Base-by-base conservation (phyloP, 164 flowering plant species). In the Aristolochia fimbriata region DNA sequence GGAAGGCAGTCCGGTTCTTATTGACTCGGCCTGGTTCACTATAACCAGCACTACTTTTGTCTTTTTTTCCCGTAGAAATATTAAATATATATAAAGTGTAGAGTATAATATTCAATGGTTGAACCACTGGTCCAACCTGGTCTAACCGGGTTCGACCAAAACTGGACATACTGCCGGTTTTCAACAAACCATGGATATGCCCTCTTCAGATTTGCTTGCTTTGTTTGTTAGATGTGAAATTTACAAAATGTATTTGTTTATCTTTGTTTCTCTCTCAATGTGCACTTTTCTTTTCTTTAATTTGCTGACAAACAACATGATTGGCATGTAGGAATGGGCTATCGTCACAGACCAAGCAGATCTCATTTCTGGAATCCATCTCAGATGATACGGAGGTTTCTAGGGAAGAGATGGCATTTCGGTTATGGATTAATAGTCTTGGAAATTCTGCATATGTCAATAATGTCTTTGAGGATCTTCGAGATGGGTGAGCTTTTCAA, bases 351-450 rank as follows among this genome's bases (percentile, higher is more conserved):
- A 74, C 84, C 46, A 83, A 83, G 63, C 81, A 83, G 59, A 83
- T 86, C 59, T 86, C 96, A 41, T 84, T 88, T 48, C 74, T 81
- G 55, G 91, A 82, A 61, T 81, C 69, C 16, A 60, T n/a, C 48
- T 63, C 66, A 48, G 93, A 86, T 73, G 97, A 88, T 55, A 51
- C 80, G 37, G 91, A 80, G 68, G 64, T 80, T 37, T 80, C 94
- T 19, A 80, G 94, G 73, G 97, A 91, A 74, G 97, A 91, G 73
- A 78, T 64, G 48, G 78, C 83, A 48, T 91, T 88, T 69, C 84
- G 97, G 45, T 74, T 91, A 48, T 91, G 97, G 97, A 82, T 91
- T 54, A 91, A 91, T 59, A 91, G 94, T 70, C 78, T 87, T 62
- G 95, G 87, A 60, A 77, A 76, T 70, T 81, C 83, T 37, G 71